Base-by-base conservation (phyloP, 345 rosid species). In the Populus alba region DNA sequence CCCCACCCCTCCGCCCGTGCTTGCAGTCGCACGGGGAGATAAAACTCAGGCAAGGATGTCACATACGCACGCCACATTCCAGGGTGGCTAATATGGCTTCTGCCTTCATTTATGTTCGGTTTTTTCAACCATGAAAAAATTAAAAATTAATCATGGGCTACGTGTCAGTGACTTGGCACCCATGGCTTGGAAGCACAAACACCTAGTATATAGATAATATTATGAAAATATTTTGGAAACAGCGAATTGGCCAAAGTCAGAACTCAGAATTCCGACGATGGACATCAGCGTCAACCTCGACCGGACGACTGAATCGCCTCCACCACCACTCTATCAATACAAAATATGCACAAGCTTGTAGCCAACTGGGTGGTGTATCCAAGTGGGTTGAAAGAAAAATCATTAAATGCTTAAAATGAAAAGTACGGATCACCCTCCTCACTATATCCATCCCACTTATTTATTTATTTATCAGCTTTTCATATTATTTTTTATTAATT, bases 221-320 rank as follows among this genome's bases (percentile, higher is more conserved):
- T 10, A 43, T 43, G 47, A 43, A 11, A 7, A 38, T 10, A 43
- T 51, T 55, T 57, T 43, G 77, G 33, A 43, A 49, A 33, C 49
- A 27, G 1, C 35, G 78, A 59, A 66, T 38, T 27, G 68, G 83
- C 76, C 83, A 81, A 74, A 79, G 69, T 31, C 66, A 71, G 70
- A 59, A 61, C 57, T 43, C 47, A 43, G 47, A 43, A 43, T 43
- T 10, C 15, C 15, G 3, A 13, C 12, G 13, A 41, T 41, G 45
- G 45, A 41, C 45, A 41, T 41, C 35, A 33, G 35, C 35, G 38
- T 15, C 33, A 55, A 25, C 41, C 74, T 69, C 23, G 15, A 38
- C 53, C 66, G 6, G 66, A 67, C 73, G 31, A 65, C 69, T 70
- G 39, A 33, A 82, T 70, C 84, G 73, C 88, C 74, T 78, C 80